These are phyloP conservation scores for Phytophthora cactorum DNA, from an alignment of 352 stramenopile species.

Conservation along the genomic window DNA sequence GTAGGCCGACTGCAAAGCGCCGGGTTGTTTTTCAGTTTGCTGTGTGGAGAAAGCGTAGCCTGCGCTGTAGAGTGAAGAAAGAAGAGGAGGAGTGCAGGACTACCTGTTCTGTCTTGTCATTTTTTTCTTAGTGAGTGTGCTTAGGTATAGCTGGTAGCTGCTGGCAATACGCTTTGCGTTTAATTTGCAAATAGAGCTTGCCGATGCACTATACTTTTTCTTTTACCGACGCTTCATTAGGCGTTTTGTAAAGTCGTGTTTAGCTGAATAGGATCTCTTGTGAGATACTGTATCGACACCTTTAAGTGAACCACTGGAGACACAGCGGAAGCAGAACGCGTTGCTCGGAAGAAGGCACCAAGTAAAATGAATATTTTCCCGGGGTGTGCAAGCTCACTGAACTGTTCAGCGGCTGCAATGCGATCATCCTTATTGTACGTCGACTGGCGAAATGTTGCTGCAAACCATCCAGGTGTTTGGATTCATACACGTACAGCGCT, in stretches of 20 bases:
- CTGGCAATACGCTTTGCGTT: conserved; percentile 21
- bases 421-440: no score
- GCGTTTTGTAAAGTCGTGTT: no score
- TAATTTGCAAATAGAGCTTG: conserved; percentile 43
- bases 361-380: no score
- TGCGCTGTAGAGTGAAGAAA: conserved; percentile 33
- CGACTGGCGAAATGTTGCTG: no score
- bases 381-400: no score
- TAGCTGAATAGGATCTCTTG: no score
- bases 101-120: conserved; percentile 35
- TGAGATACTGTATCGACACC: no score
- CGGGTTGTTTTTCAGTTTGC: conserved; percentile 13
- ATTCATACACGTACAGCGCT: not conserved
- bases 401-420: no score
- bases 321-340: no score
- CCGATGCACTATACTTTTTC: conserved; percentile 18
- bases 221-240: no score
- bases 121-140: conserved; percentile 38
- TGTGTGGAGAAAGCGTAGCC: conserved; percentile 13
- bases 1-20: conserved; percentile 10
- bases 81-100: conserved; percentile 30
- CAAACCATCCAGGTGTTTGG: not conserved
- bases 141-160: conserved; percentile 33
- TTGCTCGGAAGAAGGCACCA: no score
- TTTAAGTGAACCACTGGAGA: no score